Evolutionary conservation across 345 rosid genomes (phyloP), one percentile per base, ranked within the genome.

Genomic region (Lepidium aucheri): DNA sequence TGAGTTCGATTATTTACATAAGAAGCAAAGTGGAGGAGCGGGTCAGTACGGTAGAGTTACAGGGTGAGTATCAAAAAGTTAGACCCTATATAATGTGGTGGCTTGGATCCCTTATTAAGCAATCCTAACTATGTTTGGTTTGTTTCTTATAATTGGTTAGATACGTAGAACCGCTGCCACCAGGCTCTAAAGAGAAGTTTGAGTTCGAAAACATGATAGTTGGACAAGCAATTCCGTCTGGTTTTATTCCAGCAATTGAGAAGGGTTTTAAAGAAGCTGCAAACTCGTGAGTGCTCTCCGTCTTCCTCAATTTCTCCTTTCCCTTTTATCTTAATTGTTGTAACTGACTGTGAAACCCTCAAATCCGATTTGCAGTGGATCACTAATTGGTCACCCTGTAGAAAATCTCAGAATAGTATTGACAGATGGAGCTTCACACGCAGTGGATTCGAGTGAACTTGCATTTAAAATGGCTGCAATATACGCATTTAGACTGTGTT

Each of bases 241-340:
- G 78, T 68, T 95, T 86, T 53, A 89, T 95, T 22, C 97, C 98
- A 68, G 91, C 98, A 30, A 95, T 95, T 60, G 99, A 91, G 79
- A 95, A 95, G 78, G 99, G 98, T 58, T 95, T 95, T 58, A 91
- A 77, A 77, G 99, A 95, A 85, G 99, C 98, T 67, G 95, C 94
- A 73, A 95, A 95, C 75, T 87, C 96, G 99, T 95, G 68, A 80
- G 96, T 82, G 17, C 35, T 70, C 16, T 28, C 13, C 24, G 39
- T 50, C 28, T 28, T 24, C 54, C 26, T n/a, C n/a, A 20, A 12
- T 35, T 9, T 4, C 40, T 38, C 39, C 45, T 58, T 30, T 42
- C 16, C 18, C 18, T 38, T 12, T 38, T 13, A 18, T 20, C 12
- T 55, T 18, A 7, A 32, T 13, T 36, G 42, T 18, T 26, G 36